These are phyloP conservation scores for Schoenoplectus triqueter DNA, from an alignment of 202 grass and related monocot species.

Conservation along the genomic window DNA sequence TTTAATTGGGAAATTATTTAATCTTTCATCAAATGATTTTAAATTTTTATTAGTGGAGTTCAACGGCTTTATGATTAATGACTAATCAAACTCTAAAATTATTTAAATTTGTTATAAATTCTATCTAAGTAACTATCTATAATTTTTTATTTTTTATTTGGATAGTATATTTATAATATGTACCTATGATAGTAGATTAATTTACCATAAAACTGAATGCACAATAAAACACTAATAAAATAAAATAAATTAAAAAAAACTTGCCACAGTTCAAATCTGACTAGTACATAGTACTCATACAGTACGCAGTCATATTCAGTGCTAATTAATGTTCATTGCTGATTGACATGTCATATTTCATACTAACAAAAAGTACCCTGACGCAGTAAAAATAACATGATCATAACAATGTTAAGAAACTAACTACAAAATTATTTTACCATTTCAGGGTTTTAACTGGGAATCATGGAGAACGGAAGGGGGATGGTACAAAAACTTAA, in stretches of 20 bases:
- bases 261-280: too few relatives aligned
- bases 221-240: too few relatives aligned
- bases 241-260: too few relatives aligned
- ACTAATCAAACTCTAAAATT: background rate
- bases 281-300: too few relatives aligned
- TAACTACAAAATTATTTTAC: background rate
- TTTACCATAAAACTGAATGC: too few relatives aligned
- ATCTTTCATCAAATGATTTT: background rate
- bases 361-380: background rate
- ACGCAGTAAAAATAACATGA: background rate
- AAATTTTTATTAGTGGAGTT: background rate
- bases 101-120: background rate
- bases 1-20: background rate
- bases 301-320: too few relatives aligned
- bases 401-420: background rate
- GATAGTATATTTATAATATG: too few relatives aligned
- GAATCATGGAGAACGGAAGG: slow-evolving; percentile 72
- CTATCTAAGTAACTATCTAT: background rate
- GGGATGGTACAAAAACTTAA: slow-evolving; percentile 71
- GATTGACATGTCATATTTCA: background rate
- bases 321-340: background rate
- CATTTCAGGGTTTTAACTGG: slow-evolving; percentile 78
- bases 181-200: too few relatives aligned
- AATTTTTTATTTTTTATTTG: too few relatives aligned
- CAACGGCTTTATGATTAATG: background rate